Evolutionary conservation across 345 rosid genomes (phyloP).

Genomic region (Excoecaria agallocha): DNA sequence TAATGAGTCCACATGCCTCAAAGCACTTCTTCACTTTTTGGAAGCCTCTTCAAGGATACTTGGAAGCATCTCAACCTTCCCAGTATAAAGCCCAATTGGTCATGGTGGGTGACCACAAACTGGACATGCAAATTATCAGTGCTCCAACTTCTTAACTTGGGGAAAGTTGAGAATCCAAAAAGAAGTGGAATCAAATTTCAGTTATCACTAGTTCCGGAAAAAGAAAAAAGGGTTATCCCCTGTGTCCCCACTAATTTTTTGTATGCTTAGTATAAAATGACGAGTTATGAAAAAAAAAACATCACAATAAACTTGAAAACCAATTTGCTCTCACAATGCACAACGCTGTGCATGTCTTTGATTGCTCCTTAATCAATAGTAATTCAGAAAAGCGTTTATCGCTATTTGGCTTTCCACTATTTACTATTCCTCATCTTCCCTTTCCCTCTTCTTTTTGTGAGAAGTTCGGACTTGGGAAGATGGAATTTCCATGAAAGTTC

Average conservation of each 20-base stretch:
- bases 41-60: not conserved
- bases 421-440: not conserved
- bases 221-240: too few relatives aligned
- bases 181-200: not conserved
- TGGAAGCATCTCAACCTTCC: constrained; percentile 1
- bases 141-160: not conserved
- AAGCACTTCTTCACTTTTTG: not conserved
- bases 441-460: not conserved
- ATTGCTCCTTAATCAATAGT: not conserved
- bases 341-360: not conserved
- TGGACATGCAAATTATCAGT: not conserved
- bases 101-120: not conserved
- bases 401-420: not conserved
- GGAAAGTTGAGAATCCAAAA: not conserved
- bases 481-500: not conserved
- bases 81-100: not conserved
- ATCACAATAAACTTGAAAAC: not conserved
- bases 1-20: not conserved
- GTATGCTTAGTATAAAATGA: not conserved
- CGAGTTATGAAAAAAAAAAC: not conserved
- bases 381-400: not conserved
- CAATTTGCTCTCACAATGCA: not conserved
- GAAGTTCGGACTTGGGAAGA: not conserved
- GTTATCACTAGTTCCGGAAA: not conserved
- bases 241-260: too few relatives aligned